Base-by-base conservation (phyloP, 106 monocot species). In the Dendrobium nobile region DNA sequence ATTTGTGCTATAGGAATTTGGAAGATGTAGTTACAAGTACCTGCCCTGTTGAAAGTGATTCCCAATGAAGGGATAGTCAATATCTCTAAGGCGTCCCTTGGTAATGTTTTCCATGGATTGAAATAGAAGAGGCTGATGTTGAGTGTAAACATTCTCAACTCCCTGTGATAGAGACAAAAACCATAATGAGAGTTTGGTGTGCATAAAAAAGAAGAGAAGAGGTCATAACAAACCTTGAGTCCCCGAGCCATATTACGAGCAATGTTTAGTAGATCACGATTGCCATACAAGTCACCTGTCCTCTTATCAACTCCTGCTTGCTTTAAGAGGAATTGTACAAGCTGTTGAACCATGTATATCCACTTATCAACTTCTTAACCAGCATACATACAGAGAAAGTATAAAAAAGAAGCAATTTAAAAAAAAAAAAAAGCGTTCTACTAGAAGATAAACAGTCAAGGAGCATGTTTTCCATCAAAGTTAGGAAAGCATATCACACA, bases 11-110 rank as follows among this genome's bases (percentile, higher is more conserved):
- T 11, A 47, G 47, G 10, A 47, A 47, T 47, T 9, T 47, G 7
- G 47, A 51, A 51, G 51, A 70, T 24, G 70, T n/a, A 70, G 37
- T 40, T 70, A 74, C 74, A 43, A 19, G 19, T 81, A 95, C 99
- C 95, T 93, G 81, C 95, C 95, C 80, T 91, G 99, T 58, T 99
- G 99, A 72, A 95, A 99, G 73, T 95, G 95, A 83, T 99, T 99
- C 47, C 95, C 95, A 80, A 95, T 80, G 78, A 99, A 93, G 78
- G 99, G 95, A 80, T 95, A 99, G 65, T 99, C 95, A 47, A 85
- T 81, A 82, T 99, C 99, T 85, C 80, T 87, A 18, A 99, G 86
- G 67, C 99, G 81, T 9, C 91, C 95, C 75, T 99, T 99, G 19
- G 81, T 87, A 65, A 99, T 93, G 74, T 86, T 90, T 87, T 99